Evolutionary conservation across 2,329 filamentous ascomycete species (phyloP).

Genomic region (Cladophialophora carrionii): DNA sequence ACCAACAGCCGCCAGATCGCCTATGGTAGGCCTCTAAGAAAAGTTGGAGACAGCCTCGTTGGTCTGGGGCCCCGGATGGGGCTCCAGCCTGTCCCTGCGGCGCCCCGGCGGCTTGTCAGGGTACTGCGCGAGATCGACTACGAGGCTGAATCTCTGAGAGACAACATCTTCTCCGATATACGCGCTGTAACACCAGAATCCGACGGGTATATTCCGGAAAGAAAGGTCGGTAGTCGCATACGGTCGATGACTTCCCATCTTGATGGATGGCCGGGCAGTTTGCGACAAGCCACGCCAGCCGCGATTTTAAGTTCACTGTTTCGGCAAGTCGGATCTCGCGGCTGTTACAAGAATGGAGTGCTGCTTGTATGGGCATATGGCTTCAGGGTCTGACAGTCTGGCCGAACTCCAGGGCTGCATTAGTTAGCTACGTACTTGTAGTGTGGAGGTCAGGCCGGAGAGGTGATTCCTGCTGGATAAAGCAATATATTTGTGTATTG

Average conservation of each 20-base stretch:
- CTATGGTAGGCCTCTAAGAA: no score
- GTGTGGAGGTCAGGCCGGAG: background rate
- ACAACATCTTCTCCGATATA: background rate
- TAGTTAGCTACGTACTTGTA: background rate
- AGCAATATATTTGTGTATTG: background rate
- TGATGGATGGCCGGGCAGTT: background rate
- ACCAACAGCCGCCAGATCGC: no score
- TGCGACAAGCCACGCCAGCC: background rate
- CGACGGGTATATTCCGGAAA: constrained; percentile 1
- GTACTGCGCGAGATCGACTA: background rate
- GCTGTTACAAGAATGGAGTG: background rate
- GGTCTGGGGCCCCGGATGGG: background rate
- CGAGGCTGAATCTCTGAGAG: background rate
- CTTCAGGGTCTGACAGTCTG: no score
- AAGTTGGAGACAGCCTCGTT: background rate
- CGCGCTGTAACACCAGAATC: background rate
- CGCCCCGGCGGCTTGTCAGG: background rate
- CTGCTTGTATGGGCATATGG: background rate
- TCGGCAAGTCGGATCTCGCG: background rate
- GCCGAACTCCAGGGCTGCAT: background rate
- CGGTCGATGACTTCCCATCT: no score
- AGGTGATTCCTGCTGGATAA: background rate
- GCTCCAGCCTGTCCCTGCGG: background rate
- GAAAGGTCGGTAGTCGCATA: background rate
- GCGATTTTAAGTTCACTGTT: background rate